phyloP scores from a whole-genome alignment of 306 rosid genomes.

The Macrotyloma uniflorum region DNA sequence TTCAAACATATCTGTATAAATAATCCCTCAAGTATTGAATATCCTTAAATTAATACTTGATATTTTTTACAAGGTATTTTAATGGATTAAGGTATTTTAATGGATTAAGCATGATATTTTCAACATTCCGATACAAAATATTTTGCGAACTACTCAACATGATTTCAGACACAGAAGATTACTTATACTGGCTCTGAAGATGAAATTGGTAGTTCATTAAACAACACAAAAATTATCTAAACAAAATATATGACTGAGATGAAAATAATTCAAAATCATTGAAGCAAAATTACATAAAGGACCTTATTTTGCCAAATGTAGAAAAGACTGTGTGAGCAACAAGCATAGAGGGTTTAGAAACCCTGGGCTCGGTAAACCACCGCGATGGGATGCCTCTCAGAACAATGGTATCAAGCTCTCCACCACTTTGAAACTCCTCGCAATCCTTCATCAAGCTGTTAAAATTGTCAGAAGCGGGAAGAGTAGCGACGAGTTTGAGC shows the following conservation, averaged over 20 bases:
- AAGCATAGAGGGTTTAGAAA: conserved; percentile 93
- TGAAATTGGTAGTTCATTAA: too few relatives aligned
- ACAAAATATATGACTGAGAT: too few relatives aligned
- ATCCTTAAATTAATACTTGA: too few relatives aligned
- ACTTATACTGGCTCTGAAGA: too few relatives aligned
- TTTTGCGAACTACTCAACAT: too few relatives aligned
- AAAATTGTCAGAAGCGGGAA: conserved; percentile 70
- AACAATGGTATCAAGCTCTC: conserved; percentile 72
- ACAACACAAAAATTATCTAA: background rate
- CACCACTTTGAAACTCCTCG: conserved; percentile 70
- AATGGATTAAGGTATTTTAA: too few relatives aligned
- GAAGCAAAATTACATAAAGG: background rate
- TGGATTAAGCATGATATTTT: too few relatives aligned
- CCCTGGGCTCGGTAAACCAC: conserved; percentile 93
- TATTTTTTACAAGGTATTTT: too few relatives aligned
- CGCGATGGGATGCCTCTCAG: conserved; percentile 78
- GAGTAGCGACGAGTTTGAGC: conserved; percentile 57
- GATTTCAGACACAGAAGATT: too few relatives aligned
- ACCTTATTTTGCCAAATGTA: conserved; percentile 89
- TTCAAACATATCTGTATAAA: too few relatives aligned
- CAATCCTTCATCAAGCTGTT: conserved; percentile 64
- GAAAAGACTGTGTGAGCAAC: conserved; percentile 93
- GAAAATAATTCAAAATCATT: background rate
- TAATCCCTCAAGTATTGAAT: too few relatives aligned
- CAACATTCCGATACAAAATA: too few relatives aligned